Conservation (phyloP, 1,284 basidiomycete species). For the Apiotrichum sp. region DNA sequence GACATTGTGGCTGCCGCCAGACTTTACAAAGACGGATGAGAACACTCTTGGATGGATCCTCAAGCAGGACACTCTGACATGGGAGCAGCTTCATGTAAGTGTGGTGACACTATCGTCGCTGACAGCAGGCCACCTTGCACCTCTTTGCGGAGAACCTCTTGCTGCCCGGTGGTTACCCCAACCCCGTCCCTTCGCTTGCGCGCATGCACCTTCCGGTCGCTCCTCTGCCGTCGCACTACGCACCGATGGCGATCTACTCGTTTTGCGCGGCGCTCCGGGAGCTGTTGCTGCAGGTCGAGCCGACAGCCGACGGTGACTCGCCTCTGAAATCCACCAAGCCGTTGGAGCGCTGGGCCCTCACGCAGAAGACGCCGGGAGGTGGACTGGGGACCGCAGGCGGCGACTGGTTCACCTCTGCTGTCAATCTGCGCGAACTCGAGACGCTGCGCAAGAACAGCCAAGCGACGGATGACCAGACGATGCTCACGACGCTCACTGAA, state of each 20-base stretch:
- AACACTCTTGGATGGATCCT: constrained; percentile 39
- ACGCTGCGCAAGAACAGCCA: constrained; percentile 6
- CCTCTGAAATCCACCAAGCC: not conserved
- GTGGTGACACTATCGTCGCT: constrained; percentile 24
- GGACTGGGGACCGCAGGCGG: constrained; percentile 15
- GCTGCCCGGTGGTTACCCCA: constrained; percentile 38
- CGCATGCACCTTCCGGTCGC: constrained; percentile 35
- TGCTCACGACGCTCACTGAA: constrained; percentile 14
- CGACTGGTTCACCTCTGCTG: constrained; percentile 40
- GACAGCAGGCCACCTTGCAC: constrained; percentile 34
- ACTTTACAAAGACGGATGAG: constrained; percentile 32
- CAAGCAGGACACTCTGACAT: constrained; percentile 30
- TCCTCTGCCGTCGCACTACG: constrained; percentile 34
- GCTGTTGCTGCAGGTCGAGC: constrained; percentile 32
- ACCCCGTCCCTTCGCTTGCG: constrained; percentile 34
- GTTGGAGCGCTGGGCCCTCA: constrained; percentile 36
- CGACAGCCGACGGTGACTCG: constrained; percentile 4
- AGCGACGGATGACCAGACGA: constrained; percentile 14
- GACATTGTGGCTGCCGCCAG: constrained; percentile 32
- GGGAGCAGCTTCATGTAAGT: constrained; percentile 25
- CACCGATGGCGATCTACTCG: constrained; percentile 34
- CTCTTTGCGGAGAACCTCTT: constrained; percentile 37
- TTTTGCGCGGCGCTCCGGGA: constrained; percentile 35
- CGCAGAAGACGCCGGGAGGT: constrained; percentile 29
- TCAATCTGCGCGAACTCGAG: constrained; percentile 28